Evolutionary conservation across 139 green algal species (phyloP), one percentile per base, ranked within the genome.

Genomic region (Closterium sp.): DNA sequence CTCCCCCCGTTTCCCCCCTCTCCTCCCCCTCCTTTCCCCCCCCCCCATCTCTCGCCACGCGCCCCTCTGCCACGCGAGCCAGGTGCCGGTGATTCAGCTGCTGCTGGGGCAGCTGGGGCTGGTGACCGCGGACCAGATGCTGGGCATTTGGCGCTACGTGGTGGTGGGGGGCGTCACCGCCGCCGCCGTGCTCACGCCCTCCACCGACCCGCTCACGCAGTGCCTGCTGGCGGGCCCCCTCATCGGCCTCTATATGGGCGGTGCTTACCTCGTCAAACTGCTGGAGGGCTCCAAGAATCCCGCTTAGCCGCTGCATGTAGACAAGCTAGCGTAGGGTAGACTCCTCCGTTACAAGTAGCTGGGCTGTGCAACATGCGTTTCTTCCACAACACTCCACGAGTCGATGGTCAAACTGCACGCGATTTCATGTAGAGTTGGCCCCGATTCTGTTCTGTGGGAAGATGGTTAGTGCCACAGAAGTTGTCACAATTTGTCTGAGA

Each of bases 201-300:
- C 96, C 81, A 99, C 98, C 4, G 98, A 99, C 94, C 98, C 98
- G 30, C 98, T 99, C 95, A 99, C 98, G 0, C 98, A 99, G 94
- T 97, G 96, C 16, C 96, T 99, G 92, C 95, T 99, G 85, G 98
- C 98, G 30, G 95, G 97, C 33, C 98, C 98, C 1, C 94, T 99
- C 33, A 96, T 99, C 83, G 95, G 95, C 25, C 95, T 99, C 25
- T 99, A 99, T 95, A 95, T 99, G 84, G 98, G 97, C 9, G 98
- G 98, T 3, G 98, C 97, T 1, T 84, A 34, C 1, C 90, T 95
- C 9, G 97, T 99, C 28, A 93, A 92, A 34, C 4, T 96, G 19
- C 95, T 98, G 33, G 97, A 99, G 31, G 30, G 83, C 25, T 95
- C 69, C 32, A 94, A 94, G n/a, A 21, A 87, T 8, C 2, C 87